These are phyloP conservation scores for Pestalotiopsis sp. DNA, from an alignment of 2,329 filamentous ascomycete species.

Conservation along the genomic window DNA sequence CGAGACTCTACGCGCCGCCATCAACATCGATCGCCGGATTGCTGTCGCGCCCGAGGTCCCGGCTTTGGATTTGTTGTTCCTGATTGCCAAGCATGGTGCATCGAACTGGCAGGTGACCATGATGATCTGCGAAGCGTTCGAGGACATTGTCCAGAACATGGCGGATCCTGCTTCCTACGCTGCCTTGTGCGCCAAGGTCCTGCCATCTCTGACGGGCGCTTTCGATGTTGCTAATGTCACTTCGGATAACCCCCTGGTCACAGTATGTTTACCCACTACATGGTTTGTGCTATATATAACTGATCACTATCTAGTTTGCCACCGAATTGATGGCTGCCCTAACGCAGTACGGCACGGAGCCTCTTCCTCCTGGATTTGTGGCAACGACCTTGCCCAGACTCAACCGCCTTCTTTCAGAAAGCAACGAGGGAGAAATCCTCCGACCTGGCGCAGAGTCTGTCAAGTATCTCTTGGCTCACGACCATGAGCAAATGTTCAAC, in stretches of 20 bases:
- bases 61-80: constrained; percentile 83
- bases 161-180: constrained; percentile 72
- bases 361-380: constrained; percentile 85
- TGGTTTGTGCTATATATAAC: constrained; percentile 13
- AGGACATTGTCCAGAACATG: constrained; percentile 77
- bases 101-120: constrained; percentile 89
- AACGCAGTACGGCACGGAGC: constrained; percentile 80
- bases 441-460: constrained; percentile 84
- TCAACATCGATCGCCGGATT: constrained; percentile 76
- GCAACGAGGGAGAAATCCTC: constrained; percentile 84
- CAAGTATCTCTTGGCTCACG: constrained; percentile 87
- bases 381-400: constrained; percentile 85
- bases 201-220: constrained; percentile 85
- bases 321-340: constrained; percentile 82
- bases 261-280: constrained; percentile 46
- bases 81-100: constrained; percentile 84
- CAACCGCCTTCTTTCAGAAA: constrained; percentile 78
- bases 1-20: constrained; percentile 81
- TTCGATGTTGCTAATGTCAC: constrained; percentile 88
- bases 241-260: constrained; percentile 81
- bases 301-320: constrained; percentile 60
- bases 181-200: constrained; percentile 79
- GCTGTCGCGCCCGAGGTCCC: constrained; percentile 72
- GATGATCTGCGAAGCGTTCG: constrained; percentile 87
- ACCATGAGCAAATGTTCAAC: constrained; percentile 84